Base-by-base conservation (phyloP, 306 rosid genomes). In the Delonix regia region DNA sequence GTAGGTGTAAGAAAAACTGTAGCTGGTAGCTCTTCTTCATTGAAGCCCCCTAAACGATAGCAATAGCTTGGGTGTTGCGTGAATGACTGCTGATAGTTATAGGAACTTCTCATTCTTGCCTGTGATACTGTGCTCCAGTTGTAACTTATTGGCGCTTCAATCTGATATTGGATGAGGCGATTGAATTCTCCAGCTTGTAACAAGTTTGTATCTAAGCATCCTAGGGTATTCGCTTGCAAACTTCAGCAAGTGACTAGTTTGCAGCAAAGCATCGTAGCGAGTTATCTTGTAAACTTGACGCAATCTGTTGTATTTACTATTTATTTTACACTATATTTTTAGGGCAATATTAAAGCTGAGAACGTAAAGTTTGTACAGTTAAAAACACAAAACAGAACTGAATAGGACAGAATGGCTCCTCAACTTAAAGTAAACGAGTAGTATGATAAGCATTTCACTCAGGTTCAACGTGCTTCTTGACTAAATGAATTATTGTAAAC, bases 31-130 rank as follows among this genome's bases (percentile, higher is more conserved):
- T 91, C 94, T 74, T 90, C 94, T 0, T 83, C 85, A 2, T 64
- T 22, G 59, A 96, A 81, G 87, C 55, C 92, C 53, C 19, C 30
- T 62, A 93, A 85, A 79, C 84, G 93, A 67, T 92, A 94, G 93
- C 90, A 92, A 77, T 88, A 76, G 83, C 64, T 81, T 49, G 79
- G 80, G 73, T 71, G 69, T 64, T 74, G 56, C 80, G 52, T 56
- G 67, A 74, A 80, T 61, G 78, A 24, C 62, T 81, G 81, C 59
- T 71, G 59, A 39, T 79, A 79, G 86, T 9, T 44, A 13, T 82
- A 82, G 84, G 84, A 82, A 25, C 71, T 65, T 79, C 51, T 71
- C 71, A 82, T 64, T 72, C 28, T 60, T 57, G 64, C 80, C 57
- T 73, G 67, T 78, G 71, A 59, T 51, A 70, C 74, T 68, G 59